These are phyloP conservation scores for Trypanosoma vivax DNA, from an alignment of 208 protist species.

Conservation along the genomic window DNA sequence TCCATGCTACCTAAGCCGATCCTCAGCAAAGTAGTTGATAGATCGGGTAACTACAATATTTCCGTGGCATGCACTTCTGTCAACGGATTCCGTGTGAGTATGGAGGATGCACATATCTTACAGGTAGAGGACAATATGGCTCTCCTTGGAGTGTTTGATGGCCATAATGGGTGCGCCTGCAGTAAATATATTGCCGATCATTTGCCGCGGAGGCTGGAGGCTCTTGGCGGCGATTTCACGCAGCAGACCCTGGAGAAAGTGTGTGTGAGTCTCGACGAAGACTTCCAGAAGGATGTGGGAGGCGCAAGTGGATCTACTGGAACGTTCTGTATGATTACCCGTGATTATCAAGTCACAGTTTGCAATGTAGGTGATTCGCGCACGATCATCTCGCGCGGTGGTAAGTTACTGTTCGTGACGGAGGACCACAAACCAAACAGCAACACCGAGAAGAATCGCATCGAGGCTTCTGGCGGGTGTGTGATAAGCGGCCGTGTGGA, in stretches of 20 bases:
- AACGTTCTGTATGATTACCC: slow-evolving; percentile 70
- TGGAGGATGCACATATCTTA: slow-evolving; percentile 88
- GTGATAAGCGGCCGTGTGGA: slow-evolving; percentile 87
- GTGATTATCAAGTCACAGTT: slow-evolving; percentile 47
- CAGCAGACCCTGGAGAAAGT: slow-evolving; percentile 60
- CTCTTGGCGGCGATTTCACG: slow-evolving; percentile 43
- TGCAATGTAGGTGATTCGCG: slow-evolving; percentile 91
- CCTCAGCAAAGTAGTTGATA: slow-evolving; percentile 78
- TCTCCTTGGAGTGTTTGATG: slow-evolving; percentile 89
- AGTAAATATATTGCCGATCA: slow-evolving; percentile 66
- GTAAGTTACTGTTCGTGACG: slow-evolving; percentile 63
- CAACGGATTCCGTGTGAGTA: slow-evolving; percentile 79
- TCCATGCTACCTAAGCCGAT: slow-evolving; percentile 77
- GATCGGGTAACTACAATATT: slow-evolving; percentile 54
- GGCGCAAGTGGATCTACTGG: slow-evolving; percentile 65
- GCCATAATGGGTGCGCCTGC: slow-evolving; percentile 80
- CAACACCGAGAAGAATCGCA: slow-evolving; percentile 67
- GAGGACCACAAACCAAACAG: slow-evolving; percentile 90
- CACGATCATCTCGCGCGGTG: slow-evolving; percentile 61
- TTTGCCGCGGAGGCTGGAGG: slow-evolving; percentile 43
- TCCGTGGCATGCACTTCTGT: slow-evolving; percentile 45
- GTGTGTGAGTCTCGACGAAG: slow-evolving; percentile 65
- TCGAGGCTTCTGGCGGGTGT: slow-evolving; percentile 79
- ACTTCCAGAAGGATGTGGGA: slow-evolving; percentile 53
- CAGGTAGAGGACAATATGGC: slow-evolving; percentile 26